Evolutionary conservation across 2,329 filamentous ascomycete genomes (phyloP).

Genomic region (Cladosporium austrohemisphaericum): DNA sequence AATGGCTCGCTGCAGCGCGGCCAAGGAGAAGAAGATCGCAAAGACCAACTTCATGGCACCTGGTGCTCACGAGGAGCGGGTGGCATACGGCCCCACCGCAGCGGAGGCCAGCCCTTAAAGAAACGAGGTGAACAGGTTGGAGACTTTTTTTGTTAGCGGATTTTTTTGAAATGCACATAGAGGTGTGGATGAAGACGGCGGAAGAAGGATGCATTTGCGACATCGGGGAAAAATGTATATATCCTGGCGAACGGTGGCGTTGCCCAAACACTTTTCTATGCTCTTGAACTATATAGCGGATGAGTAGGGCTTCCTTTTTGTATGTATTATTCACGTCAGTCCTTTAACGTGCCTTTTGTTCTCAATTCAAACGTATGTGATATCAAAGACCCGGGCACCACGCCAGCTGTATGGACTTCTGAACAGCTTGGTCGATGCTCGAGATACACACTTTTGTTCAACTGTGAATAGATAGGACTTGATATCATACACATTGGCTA

Average conservation of each 20-base stretch:
- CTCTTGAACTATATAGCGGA: not conserved
- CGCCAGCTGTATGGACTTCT: no score
- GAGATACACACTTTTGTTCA: no score
- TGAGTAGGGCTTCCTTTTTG: constrained; percentile 12
- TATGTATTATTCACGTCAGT: constrained; percentile 11
- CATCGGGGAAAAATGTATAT: constrained; percentile 11
- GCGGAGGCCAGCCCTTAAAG: constrained; percentile 3
- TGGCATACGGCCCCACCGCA: constrained; percentile 9
- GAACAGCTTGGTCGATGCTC: no score
- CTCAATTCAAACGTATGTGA: no score
- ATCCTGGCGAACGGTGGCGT: constrained; percentile 15
- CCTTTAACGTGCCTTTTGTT: not conserved
- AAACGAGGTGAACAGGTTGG: not conserved
- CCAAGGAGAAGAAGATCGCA: constrained; percentile 64
- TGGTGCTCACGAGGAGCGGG: constrained; percentile 24
- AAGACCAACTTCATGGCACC: constrained; percentile 51
- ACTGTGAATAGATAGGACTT: no score
- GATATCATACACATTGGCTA: no score
- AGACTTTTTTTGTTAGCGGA: not conserved
- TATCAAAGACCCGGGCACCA: no score
- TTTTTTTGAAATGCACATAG: constrained; percentile 2
- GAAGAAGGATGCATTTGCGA: constrained; percentile 8
- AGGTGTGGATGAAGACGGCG: not conserved
- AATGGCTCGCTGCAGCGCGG: constrained; percentile 94
- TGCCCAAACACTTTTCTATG: constrained; percentile 10